Percentiles rank a stretch among this genome's conserved stretches.
Conservation (phyloP, 2,329 filamentous ascomycete genomes). For the Sporothrix sp. region DNA sequence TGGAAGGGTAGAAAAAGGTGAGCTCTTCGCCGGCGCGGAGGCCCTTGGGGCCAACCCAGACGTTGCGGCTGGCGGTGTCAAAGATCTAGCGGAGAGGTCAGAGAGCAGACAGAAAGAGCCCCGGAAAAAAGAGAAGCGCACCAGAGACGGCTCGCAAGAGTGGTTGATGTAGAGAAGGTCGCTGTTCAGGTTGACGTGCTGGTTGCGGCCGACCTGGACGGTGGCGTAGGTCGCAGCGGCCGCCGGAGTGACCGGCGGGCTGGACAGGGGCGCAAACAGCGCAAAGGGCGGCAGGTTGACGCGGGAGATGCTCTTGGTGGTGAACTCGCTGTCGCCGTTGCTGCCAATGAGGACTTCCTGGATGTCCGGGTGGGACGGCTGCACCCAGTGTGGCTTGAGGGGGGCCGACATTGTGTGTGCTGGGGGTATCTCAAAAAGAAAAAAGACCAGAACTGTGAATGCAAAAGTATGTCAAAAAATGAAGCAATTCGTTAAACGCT, state of each 20-base stretch:
- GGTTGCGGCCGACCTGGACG: conserved; percentile 47
- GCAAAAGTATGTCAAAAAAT: background rate
- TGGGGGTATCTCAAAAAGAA: background rate
- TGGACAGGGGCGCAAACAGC: conserved; percentile 55
- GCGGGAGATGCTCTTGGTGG: conserved; percentile 50
- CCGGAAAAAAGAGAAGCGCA: too few species aligned
- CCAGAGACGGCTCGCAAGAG: conserved; percentile 55
- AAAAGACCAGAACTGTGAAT: background rate
- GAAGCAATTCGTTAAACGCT: background rate
- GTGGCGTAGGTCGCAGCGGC: conserved; percentile 52
- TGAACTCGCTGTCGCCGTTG: conserved; percentile 42
- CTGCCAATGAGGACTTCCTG: conserved; percentile 46
- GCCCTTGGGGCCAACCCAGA: conserved; percentile 49
- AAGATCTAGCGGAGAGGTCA: conserved; percentile 38
- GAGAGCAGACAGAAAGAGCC: too few species aligned
- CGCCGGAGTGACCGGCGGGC: conserved; percentile 51
- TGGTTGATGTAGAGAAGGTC: conserved; percentile 60
- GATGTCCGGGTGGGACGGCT: conserved; percentile 50
- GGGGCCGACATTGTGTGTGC: conserved; percentile 36
- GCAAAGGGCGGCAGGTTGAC: conserved; percentile 50
- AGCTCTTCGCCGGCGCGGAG: conserved; percentile 48
- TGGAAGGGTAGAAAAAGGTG: conserved; percentile 67
- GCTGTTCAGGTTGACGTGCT: conserved; percentile 54
- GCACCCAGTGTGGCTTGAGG: conserved; percentile 47
- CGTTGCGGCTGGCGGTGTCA: conserved; percentile 45